Percentiles rank a stretch among this genome's conserved stretches.
Conservation (phyloP, 345 rosid genomes). For the Reutealis trisperma region DNA sequence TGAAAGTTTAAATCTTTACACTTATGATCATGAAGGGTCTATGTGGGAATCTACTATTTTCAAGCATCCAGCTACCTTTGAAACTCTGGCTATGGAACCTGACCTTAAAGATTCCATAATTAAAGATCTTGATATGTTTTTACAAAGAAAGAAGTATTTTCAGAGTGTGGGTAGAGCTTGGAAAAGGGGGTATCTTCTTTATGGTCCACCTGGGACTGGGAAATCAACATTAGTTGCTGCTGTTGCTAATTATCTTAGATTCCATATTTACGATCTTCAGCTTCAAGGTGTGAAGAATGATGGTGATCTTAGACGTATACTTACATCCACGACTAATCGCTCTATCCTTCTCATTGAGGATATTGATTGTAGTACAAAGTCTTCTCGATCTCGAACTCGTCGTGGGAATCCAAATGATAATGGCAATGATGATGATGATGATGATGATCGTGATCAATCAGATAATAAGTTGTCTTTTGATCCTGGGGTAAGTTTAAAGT, state of each 20-base stretch:
- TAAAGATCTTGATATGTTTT: slow-evolving; percentile 27
- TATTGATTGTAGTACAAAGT: slow-evolving; percentile 28
- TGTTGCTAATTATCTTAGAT: slow-evolving; percentile 28
- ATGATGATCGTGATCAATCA: not conserved
- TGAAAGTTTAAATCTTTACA: slow-evolving; percentile 35
- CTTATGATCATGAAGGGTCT: slow-evolving; percentile 25
- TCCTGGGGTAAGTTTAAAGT: slow-evolving; percentile 26
- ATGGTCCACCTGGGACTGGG: slow-evolving; percentile 36
- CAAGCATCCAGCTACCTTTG: slow-evolving; percentile 31
- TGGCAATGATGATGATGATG: not conserved
- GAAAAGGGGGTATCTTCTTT: slow-evolving; percentile 33
- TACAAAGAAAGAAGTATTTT: slow-evolving; percentile 21
- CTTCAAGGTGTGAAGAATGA: slow-evolving; percentile 30
- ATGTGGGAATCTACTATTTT: slow-evolving; percentile 27
- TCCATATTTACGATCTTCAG: slow-evolving; percentile 33
- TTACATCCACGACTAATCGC: slow-evolving; percentile 31
- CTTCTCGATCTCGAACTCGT: slow-evolving; percentile 5
- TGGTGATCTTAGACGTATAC: slow-evolving; percentile 24
- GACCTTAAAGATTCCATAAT: slow-evolving; percentile 12
- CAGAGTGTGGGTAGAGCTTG: slow-evolving; percentile 34
- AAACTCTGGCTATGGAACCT: slow-evolving; percentile 30
- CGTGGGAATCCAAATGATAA: not conserved
- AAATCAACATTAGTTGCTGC: slow-evolving; percentile 34
- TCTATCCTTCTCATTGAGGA: slow-evolving; percentile 38
- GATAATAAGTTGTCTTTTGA: slow-evolving; percentile 21